These are phyloP conservation scores for Amborella trichopoda DNA, from an alignment of 164 flowering plant genomes.

Conservation along the genomic window DNA sequence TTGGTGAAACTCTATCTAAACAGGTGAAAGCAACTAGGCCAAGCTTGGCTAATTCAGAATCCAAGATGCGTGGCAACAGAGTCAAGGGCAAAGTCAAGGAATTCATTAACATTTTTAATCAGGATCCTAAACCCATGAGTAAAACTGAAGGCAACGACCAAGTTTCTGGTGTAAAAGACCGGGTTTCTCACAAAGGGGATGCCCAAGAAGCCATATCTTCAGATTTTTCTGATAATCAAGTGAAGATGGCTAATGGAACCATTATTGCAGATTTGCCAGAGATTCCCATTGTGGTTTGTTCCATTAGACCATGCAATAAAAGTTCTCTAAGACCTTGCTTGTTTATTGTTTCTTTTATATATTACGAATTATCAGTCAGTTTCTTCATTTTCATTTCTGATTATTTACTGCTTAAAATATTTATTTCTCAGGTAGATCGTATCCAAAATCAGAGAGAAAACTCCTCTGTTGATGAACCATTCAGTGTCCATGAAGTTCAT, in stretches of 20 bases:
- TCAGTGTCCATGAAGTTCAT: slow-evolving; percentile 3
- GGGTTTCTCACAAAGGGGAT: slow-evolving; percentile 7
- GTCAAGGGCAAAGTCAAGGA: slow-evolving; percentile 58
- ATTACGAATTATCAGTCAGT: background rate
- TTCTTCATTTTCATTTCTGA: background rate
- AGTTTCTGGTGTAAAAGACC: slow-evolving; percentile 26
- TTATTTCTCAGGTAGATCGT: slow-evolving; percentile 25
- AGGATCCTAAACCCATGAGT: slow-evolving; percentile 27
- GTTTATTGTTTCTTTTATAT: background rate
- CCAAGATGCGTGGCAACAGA: slow-evolving; percentile 17
- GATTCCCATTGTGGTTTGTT: slow-evolving; percentile 21
- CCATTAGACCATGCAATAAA: background rate
- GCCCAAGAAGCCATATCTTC: slow-evolving; percentile 7
- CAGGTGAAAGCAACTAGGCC: slow-evolving; percentile 11
- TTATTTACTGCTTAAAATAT: background rate
- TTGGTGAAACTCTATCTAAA: slow-evolving; percentile 8
- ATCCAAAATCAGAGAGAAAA: slow-evolving; percentile 10
- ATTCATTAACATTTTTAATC: slow-evolving; percentile 65
- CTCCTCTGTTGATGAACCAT: slow-evolving; percentile 6
- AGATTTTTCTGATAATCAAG: slow-evolving; percentile 10
- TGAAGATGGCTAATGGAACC: slow-evolving; percentile 2
- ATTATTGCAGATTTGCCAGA: slow-evolving; percentile 13
- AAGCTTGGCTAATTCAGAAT: slow-evolving; percentile 11
- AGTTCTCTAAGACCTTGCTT: background rate
- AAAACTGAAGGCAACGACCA: slow-evolving; percentile 13